Percentiles rank a stretch among this genome's conserved stretches.
Evolutionary conservation across 202 grass and related monocot species (phyloP).

Genomic region (Musa balbisiana): DNA sequence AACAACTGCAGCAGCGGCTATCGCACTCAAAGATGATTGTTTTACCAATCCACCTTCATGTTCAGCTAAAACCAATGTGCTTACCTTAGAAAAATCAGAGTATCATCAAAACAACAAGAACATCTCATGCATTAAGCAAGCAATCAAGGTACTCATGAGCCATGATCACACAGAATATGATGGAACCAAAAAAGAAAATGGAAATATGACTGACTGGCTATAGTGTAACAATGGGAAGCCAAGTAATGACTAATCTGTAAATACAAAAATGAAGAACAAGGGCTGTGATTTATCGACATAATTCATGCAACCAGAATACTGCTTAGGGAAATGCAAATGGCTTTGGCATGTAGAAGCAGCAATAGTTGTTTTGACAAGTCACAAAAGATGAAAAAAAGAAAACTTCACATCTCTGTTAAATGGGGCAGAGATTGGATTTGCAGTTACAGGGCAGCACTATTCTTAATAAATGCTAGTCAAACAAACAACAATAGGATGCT

Average conservation of each 20-base stretch:
- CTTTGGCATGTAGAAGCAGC: background rate
- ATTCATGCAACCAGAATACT: background rate
- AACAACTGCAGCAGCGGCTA: conserved; percentile 54
- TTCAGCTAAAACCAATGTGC: conserved; percentile 73
- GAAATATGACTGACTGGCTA: too few species aligned
- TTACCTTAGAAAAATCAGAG: conserved; percentile 33
- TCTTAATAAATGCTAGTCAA: too few species aligned
- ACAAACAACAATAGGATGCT: too few species aligned
- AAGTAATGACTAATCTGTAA: background rate
- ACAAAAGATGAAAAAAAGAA: background rate
- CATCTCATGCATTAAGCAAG: background rate
- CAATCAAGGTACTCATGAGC: background rate
- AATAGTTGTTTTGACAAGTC: background rate
- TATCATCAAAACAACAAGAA: background rate
- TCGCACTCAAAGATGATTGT: conserved; percentile 68
- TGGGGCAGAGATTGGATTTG: too few species aligned
- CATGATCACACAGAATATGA: background rate
- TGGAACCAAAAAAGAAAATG: background rate
- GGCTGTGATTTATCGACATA: background rate
- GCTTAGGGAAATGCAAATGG: background rate
- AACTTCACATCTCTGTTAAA: too few species aligned
- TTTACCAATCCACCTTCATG: conserved; percentile 75
- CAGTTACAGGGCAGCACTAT: too few species aligned
- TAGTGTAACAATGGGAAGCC: background rate
- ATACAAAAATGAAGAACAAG: background rate